Evolutionary conservation across 768 basidiomycete genomes (phyloP).

Genomic region (Favolaschia claudopus): DNA sequence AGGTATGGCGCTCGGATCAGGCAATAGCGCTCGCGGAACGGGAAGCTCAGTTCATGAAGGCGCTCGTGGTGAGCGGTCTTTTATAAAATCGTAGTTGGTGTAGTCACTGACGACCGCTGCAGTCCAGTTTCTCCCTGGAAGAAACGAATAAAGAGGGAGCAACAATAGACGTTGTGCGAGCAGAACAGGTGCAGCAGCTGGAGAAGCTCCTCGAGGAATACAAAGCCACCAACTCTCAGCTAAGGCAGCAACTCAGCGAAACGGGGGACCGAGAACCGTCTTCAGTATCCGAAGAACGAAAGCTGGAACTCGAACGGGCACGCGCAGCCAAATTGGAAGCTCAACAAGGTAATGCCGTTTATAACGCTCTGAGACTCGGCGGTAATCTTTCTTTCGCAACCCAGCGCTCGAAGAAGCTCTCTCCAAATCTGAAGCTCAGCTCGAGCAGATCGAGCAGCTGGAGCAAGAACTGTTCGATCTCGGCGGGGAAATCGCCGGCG

Average conservation of each 20-base stretch:
- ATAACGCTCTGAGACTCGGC: background rate
- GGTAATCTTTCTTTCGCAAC: background rate
- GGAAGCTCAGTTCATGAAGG: conserved; percentile 72
- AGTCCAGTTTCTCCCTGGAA: conserved; percentile 74
- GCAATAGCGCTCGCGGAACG: conserved; percentile 50
- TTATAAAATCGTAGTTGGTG: background rate
- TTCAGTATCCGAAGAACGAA: conserved; percentile 46
- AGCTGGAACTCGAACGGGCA: conserved; percentile 46
- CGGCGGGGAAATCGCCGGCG: conserved; percentile 76
- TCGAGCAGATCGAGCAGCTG: conserved; percentile 68
- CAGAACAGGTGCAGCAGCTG: conserved; percentile 58
- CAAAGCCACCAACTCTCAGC: conserved; percentile 53
- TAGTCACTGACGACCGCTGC: background rate
- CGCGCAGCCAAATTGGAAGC: conserved; percentile 45
- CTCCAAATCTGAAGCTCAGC: conserved; percentile 43
- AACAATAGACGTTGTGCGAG: conserved; percentile 43
- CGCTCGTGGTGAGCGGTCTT: conserved; percentile 60
- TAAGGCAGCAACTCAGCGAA: conserved; percentile 58
- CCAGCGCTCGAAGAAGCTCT: conserved; percentile 56
- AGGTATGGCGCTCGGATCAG: conserved; percentile 39
- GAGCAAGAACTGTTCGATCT: conserved; percentile 84
- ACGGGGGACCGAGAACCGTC: conserved; percentile 44
- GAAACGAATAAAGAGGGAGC: conserved; percentile 47
- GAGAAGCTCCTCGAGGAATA: conserved; percentile 64
- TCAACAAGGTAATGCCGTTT: conserved; percentile 45